Base-by-base conservation (phyloP, 1,139 yeast species). In the Suhomyces maxii region DNA sequence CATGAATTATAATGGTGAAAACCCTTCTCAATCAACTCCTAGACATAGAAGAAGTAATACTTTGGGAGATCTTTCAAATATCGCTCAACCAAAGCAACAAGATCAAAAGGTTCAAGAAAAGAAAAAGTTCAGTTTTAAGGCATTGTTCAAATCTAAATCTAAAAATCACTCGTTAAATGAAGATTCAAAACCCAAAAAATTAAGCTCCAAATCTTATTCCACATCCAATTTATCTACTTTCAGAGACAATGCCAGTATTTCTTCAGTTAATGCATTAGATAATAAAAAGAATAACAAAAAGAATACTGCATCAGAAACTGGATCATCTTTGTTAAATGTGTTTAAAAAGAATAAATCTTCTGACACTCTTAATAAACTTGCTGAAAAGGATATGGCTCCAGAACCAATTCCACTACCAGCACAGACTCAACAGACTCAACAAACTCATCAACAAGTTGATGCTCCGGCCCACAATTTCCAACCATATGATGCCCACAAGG, bases 71-170 rank as follows among this genome's bases (percentile, higher is more conserved):
- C 53, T 63, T 14, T 46, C 65, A 1, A 48, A 53, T 9, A 38
- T 58, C 6, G 44, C 57, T 6, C 7, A 46, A 13, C 7, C 26
- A 11, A 13, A 25, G 11, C 31, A 28, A 9, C 4, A 9, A 9
- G 31, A 28, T 28, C 31, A 28, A 28, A 28, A 28, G n/a, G 45
- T 44, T 26, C 47, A 53, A 13, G 61, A 58, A 26, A 65, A 62
- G 58, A 73, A 72, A 50, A 68, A 65, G 49, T 75, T 75, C 51
- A 71, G 77, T 39, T 70, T 75, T 59, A 68, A 63, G 44, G 59
- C 71, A 2, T 59, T 75, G 36, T 75, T 75, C 58, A 73, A 69
- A 51, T 60, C 65, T 46, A 68, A 61, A 51, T 63, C 73, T 5
- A 68, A 59, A 46, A 58, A 51, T 42, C 69, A 65, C 48, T 54